Evolutionary conservation across 805 yeast genomes (phyloP), one percentile per base, ranked within the genome.

Genomic region (Ogataea ganodermae): DNA sequence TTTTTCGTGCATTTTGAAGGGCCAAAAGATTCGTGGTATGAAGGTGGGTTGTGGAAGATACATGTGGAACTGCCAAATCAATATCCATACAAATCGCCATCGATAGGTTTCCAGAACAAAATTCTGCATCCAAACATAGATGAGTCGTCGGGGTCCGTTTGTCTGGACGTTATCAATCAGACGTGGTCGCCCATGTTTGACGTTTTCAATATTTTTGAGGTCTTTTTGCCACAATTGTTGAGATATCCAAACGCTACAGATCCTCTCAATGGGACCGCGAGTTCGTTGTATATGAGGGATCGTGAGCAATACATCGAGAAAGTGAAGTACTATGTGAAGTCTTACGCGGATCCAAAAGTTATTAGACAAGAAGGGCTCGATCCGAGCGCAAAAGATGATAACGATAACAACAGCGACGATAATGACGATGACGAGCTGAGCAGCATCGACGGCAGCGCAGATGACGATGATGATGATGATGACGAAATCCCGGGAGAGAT

Each of bases 131-230:
- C 99, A 5, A 92, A 92, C 62, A 90, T 92, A 52, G 99, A 92
- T 63, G 95, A 90, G 63, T 76, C 81, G 22, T 83, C 82, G 1
- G 99, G 99, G 0, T 83, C 95, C 0, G 97, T 92, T 6, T 92
- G 99, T 68, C 79, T 92, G 42, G 98, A 92, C 65, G 98, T 94
- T 14, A 91, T 92, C 53, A 92, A 92, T 65, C 97, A 92, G 63
- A 89, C 98, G 0, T 92, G 99, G 99, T 87, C 96, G 35, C 98
- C 99, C 1, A 87, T 92, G 89, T 92, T 90, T 72, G 97, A 94
- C 46, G 77, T 94, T 55, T 73, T 84, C 55, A 94, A 94, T 64
- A 87, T 92, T 21, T 89, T 94, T 64, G 98, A 92, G 61, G 84
- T 89, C 63, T 94, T 92, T 70, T 71, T 92, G 50, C 99, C 99